Percentiles rank a stretch among this genome's conserved stretches.
Evolutionary conservation across 371 early-diverging fungal genomes (phyloP).

Genomic region (Rhizopus delemar): DNA sequence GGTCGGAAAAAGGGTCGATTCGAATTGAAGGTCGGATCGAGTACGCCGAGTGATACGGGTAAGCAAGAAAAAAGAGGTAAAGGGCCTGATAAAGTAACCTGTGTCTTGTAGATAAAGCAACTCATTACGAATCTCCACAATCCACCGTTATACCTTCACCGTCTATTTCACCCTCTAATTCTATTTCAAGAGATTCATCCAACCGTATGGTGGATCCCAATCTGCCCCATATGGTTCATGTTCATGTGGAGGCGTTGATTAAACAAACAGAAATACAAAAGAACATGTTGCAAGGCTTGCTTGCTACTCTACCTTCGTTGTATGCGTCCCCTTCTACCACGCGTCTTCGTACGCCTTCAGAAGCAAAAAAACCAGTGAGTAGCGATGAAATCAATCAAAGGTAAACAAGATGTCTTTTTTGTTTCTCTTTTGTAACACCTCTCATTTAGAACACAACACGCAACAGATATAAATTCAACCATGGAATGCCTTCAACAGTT

Average conservation of each 20-base stretch:
- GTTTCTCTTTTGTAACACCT: not conserved
- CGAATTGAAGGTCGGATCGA: constrained; percentile 30
- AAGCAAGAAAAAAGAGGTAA: constrained; percentile 4
- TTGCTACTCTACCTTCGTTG: constrained; percentile 12
- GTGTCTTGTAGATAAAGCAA: too few species aligned
- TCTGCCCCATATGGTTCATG: constrained; percentile 18
- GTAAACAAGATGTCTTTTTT: constrained; percentile 3
- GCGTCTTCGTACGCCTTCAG: constrained; percentile 23
- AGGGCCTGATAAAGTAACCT: too few species aligned
- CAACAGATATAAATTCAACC: constrained; percentile 17
- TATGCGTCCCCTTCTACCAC: not conserved
- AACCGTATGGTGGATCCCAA: constrained; percentile 20
- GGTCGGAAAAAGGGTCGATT: constrained; percentile 37
- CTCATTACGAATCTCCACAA: not conserved
- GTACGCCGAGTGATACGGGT: constrained; percentile 2
- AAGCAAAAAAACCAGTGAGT: constrained; percentile 20
- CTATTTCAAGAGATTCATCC: constrained; percentile 39
- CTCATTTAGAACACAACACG: constrained; percentile 1
- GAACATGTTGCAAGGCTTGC: constrained; percentile 26
- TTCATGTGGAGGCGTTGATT: constrained; percentile 28
- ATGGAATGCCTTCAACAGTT: constrained; percentile 29
- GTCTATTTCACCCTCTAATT: constrained; percentile 30
- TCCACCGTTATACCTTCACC: constrained; percentile 14
- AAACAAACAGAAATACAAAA: constrained; percentile 31
- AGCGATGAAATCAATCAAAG: constrained; percentile 7